Percentiles rank a stretch among this genome's conserved stretches.
These are phyloP conservation scores for Mycena chlorophos DNA, from an alignment of 768 basidiomycete genomes.

Conservation along the genomic window DNA sequence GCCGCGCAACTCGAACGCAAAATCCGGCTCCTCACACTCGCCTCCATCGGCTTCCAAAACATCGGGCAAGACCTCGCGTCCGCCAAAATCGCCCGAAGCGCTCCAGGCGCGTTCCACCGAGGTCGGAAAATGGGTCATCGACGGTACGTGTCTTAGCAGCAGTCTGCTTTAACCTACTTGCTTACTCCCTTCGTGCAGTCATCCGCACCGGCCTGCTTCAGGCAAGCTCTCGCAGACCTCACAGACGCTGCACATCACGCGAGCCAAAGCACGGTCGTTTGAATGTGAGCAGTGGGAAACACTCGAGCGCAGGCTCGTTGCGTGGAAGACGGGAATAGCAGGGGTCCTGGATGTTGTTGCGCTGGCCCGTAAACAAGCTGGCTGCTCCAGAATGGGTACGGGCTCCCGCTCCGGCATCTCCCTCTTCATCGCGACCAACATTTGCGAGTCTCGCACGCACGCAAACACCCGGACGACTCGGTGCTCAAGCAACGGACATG, in stretches of 20 bases:
- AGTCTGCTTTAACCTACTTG: background rate
- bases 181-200: constrained; percentile 42
- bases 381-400: too few species aligned
- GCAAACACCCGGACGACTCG: too few species aligned
- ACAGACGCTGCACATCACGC: constrained; percentile 69
- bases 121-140: constrained; percentile 87
- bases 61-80: constrained; percentile 76
- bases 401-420: too few species aligned
- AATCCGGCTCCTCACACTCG: constrained; percentile 74
- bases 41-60: constrained; percentile 75
- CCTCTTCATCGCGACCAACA: too few species aligned
- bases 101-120: constrained; percentile 63
- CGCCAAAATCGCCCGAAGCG: constrained; percentile 60
- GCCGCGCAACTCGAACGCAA: constrained; percentile 66
- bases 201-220: constrained; percentile 78
- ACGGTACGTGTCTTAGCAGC: constrained; percentile 53
- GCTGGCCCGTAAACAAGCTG: constrained; percentile 51
- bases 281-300: constrained; percentile 78
- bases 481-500: too few species aligned
- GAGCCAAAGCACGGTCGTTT: constrained; percentile 74
- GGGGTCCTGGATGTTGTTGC: constrained; percentile 71
- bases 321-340: constrained; percentile 74
- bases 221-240: constrained; percentile 84
- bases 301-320: constrained; percentile 69
- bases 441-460: too few species aligned